Base-by-base conservation (phyloP, 2,329 filamentous ascomycete species). In the Nothomitra cinnamomea region DNA sequence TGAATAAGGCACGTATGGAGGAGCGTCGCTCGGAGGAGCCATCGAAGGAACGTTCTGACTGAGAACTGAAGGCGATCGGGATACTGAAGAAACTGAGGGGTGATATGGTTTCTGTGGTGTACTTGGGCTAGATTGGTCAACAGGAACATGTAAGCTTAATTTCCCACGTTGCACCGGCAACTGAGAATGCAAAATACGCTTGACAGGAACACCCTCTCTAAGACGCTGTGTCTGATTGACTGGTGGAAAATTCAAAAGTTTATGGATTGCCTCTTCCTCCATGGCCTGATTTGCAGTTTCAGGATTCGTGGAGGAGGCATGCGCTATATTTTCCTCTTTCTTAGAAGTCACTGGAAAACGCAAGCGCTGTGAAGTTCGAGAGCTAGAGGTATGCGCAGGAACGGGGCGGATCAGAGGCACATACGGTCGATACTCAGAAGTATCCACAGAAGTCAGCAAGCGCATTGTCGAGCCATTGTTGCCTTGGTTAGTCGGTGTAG, bases 1-100 rank as follows among this genome's bases (percentile, higher is more conserved):
- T 13, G 49, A 25, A 61, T 84, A 87, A 3, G 79, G 75, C 1
- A 76, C 73, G 58, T 85, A 82, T 36, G 79, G 75, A 2, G 80
- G 78, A 3, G 74, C 74, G 63, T 84, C 80, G 56, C 72, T 69
- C 1, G 77, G 75, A 52, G 83, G 81, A 1, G 69, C 70, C 54
- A 75, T 71, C 7, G 40, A 40, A 15, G 35, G 40, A 15, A 22
- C 7, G 2, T 17, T 25, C 24, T 43, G 50, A 22, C 50, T 41
- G 15, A 77, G 62, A 28, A 78, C 67, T 1, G 74, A 77, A 3
- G 71, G 65, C 22, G 70, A 64, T 61, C 74, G 66, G 19, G 73
- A 74, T 8, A 68, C 58, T 8, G 69, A 70, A 41, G 65, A 63
- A 21, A 69, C 65, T 24, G 72, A 66, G 28, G 73, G 68, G 56